These are phyloP conservation scores for Cadophora luteo-olivacea DNA, from an alignment of 2,329 filamentous ascomycete species.

Conservation along the genomic window DNA sequence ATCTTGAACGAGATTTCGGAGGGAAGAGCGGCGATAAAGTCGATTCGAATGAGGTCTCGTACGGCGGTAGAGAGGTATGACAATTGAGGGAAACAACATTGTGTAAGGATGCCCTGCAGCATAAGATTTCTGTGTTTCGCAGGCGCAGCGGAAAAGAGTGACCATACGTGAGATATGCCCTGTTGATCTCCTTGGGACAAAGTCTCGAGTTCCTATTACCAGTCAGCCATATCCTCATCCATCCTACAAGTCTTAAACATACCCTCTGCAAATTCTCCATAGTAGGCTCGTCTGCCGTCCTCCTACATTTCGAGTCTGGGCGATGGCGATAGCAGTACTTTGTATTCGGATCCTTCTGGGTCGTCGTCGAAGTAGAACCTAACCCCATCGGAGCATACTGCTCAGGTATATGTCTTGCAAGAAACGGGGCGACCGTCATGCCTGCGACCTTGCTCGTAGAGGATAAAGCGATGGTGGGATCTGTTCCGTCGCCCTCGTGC, in stretches of 20 bases:
- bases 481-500: slow-evolving; percentile 29
- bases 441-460: slow-evolving; percentile 42
- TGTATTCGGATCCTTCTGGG: slow-evolving; percentile 70
- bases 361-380: slow-evolving; percentile 47
- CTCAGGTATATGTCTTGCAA: slow-evolving; percentile 87
- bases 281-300: slow-evolving; percentile 91
- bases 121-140: slow-evolving; percentile 94
- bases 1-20: slow-evolving; percentile 93
- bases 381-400: slow-evolving; percentile 81
- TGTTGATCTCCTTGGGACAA: slow-evolving; percentile 88
- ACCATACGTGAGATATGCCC: slow-evolving; percentile 97
- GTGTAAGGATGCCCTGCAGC: slow-evolving; percentile 93
- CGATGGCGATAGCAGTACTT: slow-evolving; percentile 96
- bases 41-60: slow-evolving; percentile 94
- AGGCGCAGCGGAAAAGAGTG: slow-evolving; percentile 93
- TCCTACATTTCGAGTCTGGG: slow-evolving; percentile 90
- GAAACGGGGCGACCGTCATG: slow-evolving; percentile 66
- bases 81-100: slow-evolving; percentile 97
- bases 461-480: slow-evolving; percentile 38
- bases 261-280: slow-evolving; percentile 95
- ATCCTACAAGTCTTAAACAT: slow-evolving; percentile 46
- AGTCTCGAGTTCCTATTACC: slow-evolving; percentile 74
- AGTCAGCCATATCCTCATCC: slow-evolving; percentile 23
- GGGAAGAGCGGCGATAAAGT: slow-evolving; percentile 89
- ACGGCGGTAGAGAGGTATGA: slow-evolving; percentile 92